Base-by-base conservation (phyloP, 1,139 yeast genomes). In the Petasospora rhodanensis region DNA sequence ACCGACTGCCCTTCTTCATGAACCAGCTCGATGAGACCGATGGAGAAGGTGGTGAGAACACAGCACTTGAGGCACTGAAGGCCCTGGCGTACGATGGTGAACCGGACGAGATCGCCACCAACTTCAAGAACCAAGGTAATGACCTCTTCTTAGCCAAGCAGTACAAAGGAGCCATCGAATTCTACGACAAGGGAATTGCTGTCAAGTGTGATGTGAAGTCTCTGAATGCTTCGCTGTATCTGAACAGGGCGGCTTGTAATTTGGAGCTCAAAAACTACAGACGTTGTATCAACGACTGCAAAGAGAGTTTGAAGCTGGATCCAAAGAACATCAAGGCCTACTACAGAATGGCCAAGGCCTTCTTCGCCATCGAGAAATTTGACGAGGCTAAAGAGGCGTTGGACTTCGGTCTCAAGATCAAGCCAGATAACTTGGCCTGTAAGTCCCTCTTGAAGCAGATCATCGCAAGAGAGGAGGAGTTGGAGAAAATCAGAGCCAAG, bases 41-140 rank as follows among this genome's bases (percentile, higher is more conserved):
- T 51, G 91, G 85, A 7, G 82, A 76, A 8, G 85, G 82, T 22
- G 93, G 89, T 22, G 82, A 77, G 28, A 86, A 85, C 51, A 54
- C 68, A 6, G 79, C 76, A 34, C 61, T 93, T 15, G 97, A 91
- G 54, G 98, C 98, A 0, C 68, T 91, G 42, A 80, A 79, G 54
- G 91, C 96, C 10, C 66, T 93, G 51, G 96, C 95, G 0, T 89
- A 85, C 54, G 98, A 91, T 32, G 98, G 98, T 22, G 95, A 86
- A 42, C 96, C 97, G 0, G 78, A 82, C 49, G 98, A 91, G 52
- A 66, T 89, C 29, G 97, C 97, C 3, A 70, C 75, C 19, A 87
- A 87, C 52, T 91, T 89, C 65, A 87, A 87, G 47, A 79, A 74
- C 43, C 97, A 91, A 55, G 99, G 98, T 9, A 91, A 93, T 54